Evolutionary conservation across 371 early-diverging fungal species (phyloP), one percentile per base, ranked within the genome.

Genomic region (Mucor mucedo): DNA sequence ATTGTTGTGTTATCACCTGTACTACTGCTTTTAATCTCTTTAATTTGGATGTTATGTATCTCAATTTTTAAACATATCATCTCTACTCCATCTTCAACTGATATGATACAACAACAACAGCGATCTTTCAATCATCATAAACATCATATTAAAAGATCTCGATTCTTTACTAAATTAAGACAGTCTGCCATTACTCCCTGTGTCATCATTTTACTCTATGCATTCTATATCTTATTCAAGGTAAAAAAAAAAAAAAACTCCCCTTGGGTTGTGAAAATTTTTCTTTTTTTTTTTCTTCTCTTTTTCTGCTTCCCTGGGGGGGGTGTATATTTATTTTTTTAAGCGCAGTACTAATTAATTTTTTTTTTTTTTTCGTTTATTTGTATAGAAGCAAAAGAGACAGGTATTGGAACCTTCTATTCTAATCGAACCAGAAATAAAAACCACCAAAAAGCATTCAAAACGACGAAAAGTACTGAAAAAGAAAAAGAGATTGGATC

Each of bases 1-100:
- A 50, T 66, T 56, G 60, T 70, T 49, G 71, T 66, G 11, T 55
- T 70, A 32, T 62, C 62, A 29, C 66, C 66, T 42, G 62, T 70
- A 5, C 27, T 68, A 16, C 60, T 69, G 11, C 54, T 69, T 40
- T 28, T 69, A 28, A 27, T 69, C 38, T 63, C 69, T 33, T 54
- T 63, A 47, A 47, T 69, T 52, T 60, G 44, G 14, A 69, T 69
- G 16, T 40, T 64, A 9, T 48, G 59, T n/a, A 21, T 45, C 5
- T 60, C 56, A 33, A 60, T 64, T 38, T 68, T 48, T 50, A 63
- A 63, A 40, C 40, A 63, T 13, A 11, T 63, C 9, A 7, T 21
- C 16, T 47, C 28, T 1, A 47, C 21, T 21, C 21, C 21, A 14
- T 44, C 44, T n/a, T 44, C 44, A 6, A 27, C 47, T 7, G 47